These are phyloP conservation scores for Theobroma grandiflorum DNA, from an alignment of 441 rosid species.

Conservation along the genomic window DNA sequence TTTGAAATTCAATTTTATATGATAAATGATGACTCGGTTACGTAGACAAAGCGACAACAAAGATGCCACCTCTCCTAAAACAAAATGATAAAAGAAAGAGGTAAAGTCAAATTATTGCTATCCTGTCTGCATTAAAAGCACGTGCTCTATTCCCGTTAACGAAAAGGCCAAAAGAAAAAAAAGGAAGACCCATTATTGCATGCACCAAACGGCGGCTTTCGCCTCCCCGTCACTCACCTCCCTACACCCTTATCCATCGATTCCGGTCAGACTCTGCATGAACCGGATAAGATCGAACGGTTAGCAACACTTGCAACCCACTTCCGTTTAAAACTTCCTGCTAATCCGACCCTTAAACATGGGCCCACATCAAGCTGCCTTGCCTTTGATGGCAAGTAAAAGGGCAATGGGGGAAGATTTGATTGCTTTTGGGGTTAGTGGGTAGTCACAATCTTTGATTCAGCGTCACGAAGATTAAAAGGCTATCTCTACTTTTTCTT, in stretches of 20 bases:
- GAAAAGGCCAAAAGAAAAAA: background rate
- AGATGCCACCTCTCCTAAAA: background rate
- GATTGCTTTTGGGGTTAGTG: background rate
- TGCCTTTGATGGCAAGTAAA: too few relatives aligned
- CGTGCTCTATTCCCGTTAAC: slow-evolving; percentile 13
- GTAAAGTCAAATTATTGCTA: background rate
- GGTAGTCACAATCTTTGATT: slow-evolving; percentile 3
- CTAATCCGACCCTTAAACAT: too few relatives aligned
- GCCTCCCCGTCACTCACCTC: background rate
- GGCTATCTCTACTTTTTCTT: background rate
- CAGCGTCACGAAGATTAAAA: background rate
- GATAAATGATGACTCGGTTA: background rate
- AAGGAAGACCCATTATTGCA: background rate
- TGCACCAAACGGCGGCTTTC: background rate
- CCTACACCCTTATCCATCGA: background rate
- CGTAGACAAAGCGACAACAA: background rate
- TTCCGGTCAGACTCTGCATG: background rate
- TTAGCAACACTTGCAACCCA: background rate
- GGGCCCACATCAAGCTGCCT: background rate
- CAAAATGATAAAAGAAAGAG: background rate
- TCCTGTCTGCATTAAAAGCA: slow-evolving; percentile 20
- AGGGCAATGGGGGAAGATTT: too few relatives aligned
- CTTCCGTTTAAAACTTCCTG: background rate
- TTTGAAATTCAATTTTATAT: background rate
- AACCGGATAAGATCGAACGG: background rate